Evolutionary conservation across 257 asterid genomes (phyloP), one percentile per base, ranked within the genome.

Genomic region (Salvia rosmarinus): DNA sequence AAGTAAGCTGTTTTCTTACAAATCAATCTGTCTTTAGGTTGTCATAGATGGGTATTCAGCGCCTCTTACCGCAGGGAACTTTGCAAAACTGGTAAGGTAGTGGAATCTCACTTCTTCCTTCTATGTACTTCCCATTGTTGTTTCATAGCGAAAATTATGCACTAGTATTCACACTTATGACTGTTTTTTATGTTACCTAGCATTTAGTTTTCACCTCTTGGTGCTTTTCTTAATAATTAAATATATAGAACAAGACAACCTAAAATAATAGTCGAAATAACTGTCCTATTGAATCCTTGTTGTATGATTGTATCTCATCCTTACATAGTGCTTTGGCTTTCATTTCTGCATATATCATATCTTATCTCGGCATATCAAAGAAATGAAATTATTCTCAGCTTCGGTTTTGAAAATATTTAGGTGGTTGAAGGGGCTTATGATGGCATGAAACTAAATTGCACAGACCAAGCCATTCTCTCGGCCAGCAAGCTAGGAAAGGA

Each of bases 1-100:
- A n/a, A 5, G 16, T 40, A 28, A 37, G 51, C 19, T 34, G 25
- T 52, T 51, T 46, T 67, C 74, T 70, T 51, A 76, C 52, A 42
- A 47, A 66, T 54, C 14, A 47, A 44, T 77, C 49, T 74, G 70
- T 19, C 20, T 54, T 68, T 82, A 94, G 99, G 91, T 89, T 75
- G 95, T 89, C 73, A 6, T 94, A 63, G 99, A 94, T 78, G 99
- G 99, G 67, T 94, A 82, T 75, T 94, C 97, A 13, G 95, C 99
- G 9, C 99, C 97, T 55, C 86, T 94, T 73, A 94, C 99, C 0
- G 97, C 99, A 14, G 97, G 99, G 81, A 94, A 94, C 85, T 91
- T 94, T 20, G 96, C 95, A 64, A 91, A 94, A 85, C 95, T 91
- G 99, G 99, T 94, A 94, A 94, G 96, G 96, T 94, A 87, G 79